These are phyloP conservation scores for Phytophthora podocarpi DNA, from an alignment of 352 stramenopile genomes.

Conservation along the genomic window DNA sequence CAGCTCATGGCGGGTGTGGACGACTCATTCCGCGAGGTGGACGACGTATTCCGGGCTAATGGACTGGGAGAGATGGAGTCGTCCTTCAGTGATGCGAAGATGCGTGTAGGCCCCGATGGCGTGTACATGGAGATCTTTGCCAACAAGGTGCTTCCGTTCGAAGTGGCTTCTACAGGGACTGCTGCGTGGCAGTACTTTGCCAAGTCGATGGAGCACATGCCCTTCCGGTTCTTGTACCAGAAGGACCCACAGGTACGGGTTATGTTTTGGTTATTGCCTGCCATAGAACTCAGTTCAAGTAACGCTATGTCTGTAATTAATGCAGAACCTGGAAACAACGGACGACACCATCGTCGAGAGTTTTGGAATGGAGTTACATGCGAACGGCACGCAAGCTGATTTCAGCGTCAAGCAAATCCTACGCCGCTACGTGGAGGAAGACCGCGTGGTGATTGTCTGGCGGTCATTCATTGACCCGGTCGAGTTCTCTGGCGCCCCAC, in stretches of 20 bases:
- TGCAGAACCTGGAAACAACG: conserved; percentile 33
- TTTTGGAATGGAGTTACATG: conserved; percentile 58
- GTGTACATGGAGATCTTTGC: conserved; percentile 57
- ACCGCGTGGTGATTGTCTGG: no score
- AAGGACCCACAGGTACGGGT: conserved; percentile 40
- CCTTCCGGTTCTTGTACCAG: conserved; percentile 47
- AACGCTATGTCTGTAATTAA: not conserved
- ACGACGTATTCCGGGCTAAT: conserved; percentile 42
- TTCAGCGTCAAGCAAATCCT: conserved; percentile 66
- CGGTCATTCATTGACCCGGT: conserved; percentile 57
- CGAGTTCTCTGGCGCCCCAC: conserved; percentile 50
- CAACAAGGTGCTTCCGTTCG: conserved; percentile 54
- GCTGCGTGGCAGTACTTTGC: conserved; percentile 56
- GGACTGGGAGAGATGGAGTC: conserved; percentile 34
- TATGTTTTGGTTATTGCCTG: not conserved
- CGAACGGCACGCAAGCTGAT: conserved; percentile 51
- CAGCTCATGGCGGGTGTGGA: conserved; percentile 42
- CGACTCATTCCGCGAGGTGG: conserved; percentile 44
- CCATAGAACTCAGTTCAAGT: not conserved
- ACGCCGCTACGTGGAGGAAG: conserved; percentile 48
- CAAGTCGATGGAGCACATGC: conserved; percentile 44
- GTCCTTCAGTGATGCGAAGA: conserved; percentile 42
- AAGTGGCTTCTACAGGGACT: conserved; percentile 32
- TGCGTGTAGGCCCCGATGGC: conserved; percentile 35
- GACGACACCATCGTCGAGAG: conserved; percentile 67